Conservation (phyloP, 192 early-diverging fungal species). For the Coemansia interrupta region DNA sequence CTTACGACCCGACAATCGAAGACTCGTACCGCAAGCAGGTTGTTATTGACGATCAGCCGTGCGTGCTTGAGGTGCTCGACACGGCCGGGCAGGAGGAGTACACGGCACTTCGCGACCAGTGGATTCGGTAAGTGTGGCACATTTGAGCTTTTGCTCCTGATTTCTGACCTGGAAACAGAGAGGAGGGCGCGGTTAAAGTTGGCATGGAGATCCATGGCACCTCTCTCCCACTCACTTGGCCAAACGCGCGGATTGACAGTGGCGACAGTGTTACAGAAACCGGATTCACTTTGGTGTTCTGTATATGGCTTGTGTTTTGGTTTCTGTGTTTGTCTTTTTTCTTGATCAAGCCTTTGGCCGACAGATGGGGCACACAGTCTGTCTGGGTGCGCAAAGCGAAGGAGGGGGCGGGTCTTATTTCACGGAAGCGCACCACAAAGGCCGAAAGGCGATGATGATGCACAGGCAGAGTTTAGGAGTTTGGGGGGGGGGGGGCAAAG, state of each 20-base stretch:
- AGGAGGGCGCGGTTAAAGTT: too few species aligned
- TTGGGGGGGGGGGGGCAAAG: too few species aligned
- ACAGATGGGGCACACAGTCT: not conserved
- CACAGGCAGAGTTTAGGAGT: not conserved
- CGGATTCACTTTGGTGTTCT: not conserved
- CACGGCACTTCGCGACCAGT: slow-evolving; percentile 75
- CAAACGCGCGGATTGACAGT: not conserved
- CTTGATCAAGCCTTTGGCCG: not conserved
- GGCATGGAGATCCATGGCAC: too few species aligned
- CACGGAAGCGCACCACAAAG: slow-evolving; percentile 1
- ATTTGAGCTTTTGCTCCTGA: too few species aligned
- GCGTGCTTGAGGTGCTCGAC: slow-evolving; percentile 95
- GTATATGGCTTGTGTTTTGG: slow-evolving; percentile 15
- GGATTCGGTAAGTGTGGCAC: slow-evolving; percentile 61
- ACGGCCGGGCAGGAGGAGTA: slow-evolving; percentile 90
- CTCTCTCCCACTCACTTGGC: too few species aligned
- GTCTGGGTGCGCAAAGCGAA: not conserved
- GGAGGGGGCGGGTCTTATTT: too few species aligned
- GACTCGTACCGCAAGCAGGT: slow-evolving; percentile 98
- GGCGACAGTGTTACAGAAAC: not conserved
- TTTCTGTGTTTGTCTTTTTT: slow-evolving; percentile 10
- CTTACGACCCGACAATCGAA: slow-evolving; percentile 98
- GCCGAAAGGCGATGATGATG: not conserved
- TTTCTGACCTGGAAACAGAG: not conserved
- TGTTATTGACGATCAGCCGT: slow-evolving; percentile 94